A percentile compares a stretch with the other conserved stretches of the same genome.
Conservation (phyloP, 345 rosid species). For the Pugionium dolabratum region DNA sequence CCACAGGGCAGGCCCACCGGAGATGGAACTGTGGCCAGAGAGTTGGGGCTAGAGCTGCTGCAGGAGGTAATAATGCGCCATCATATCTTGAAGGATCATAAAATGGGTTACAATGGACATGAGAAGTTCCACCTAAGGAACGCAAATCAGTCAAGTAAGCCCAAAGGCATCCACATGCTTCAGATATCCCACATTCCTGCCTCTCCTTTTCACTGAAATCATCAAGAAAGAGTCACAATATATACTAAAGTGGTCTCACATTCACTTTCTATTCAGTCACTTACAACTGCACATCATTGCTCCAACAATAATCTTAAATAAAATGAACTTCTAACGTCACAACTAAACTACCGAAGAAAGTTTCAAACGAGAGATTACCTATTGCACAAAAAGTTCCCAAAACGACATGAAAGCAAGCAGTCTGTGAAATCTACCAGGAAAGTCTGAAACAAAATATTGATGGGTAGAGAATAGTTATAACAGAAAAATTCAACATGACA, state of each 20-base stretch:
- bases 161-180: conserved; percentile 89
- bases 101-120: conserved; percentile 76
- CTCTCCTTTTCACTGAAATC: conserved; percentile 88
- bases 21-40: conserved; percentile 98
- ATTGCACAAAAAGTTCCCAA: conserved; percentile 94
- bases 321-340: conserved; percentile 10
- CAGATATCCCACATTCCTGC: conserved; percentile 61
- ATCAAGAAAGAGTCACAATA: conserved; percentile 18
- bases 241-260: conserved; percentile 1
- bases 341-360: conserved; percentile 19
- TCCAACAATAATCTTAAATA: conserved; percentile 12
- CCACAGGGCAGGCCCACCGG: conserved; percentile 94
- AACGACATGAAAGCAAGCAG: conserved; percentile 83
- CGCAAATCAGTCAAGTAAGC: conserved; percentile 80
- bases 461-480: conserved; percentile 9
- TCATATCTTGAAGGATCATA: conserved; percentile 64
- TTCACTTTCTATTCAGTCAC: conserved; percentile 9
- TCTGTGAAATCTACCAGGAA: conserved; percentile 94
- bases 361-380: conserved; percentile 51
- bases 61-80: conserved; percentile 77
- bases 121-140: conserved; percentile 55
- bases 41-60: conserved; percentile 96
- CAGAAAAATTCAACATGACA: conserved; percentile 7
- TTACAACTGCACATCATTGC: conserved; percentile 10
- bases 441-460: conserved; percentile 49